A percentile compares a stretch with the other conserved stretches of the same genome.
These are phyloP conservation scores for Cucurbita maxima DNA, from an alignment of 306 rosid species.

Conservation along the genomic window DNA sequence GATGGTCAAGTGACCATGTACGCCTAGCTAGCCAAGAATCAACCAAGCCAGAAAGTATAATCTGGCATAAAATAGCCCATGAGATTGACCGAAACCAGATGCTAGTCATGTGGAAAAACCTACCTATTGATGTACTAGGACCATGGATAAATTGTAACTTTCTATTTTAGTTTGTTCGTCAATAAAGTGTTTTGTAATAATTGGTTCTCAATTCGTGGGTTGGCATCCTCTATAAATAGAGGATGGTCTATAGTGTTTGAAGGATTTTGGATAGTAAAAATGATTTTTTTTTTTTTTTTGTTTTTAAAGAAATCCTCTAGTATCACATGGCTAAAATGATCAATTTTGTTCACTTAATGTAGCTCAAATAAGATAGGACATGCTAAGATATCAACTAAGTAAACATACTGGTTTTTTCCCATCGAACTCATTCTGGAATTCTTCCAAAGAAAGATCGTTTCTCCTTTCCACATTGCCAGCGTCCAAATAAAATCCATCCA, in stretches of 20 bases:
- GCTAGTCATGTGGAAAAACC: neutral
- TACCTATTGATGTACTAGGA: neutral
- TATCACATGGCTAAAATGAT: neutral
- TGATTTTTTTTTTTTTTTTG: neutral
- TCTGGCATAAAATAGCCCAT: constrained; percentile 31
- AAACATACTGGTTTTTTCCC: constrained; percentile 70
- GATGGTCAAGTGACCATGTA: constrained; percentile 68
- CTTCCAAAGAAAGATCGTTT: constrained; percentile 33
- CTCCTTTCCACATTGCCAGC: constrained; percentile 67
- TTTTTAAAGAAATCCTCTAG: neutral
- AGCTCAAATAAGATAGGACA: neutral
- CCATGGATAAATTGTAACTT: neutral
- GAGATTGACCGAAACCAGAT: constrained; percentile 3
- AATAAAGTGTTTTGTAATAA: neutral
- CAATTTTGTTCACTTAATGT: neutral
- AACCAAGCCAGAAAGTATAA: constrained; percentile 60
- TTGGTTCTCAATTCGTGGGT: neutral
- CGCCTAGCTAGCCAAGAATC: constrained; percentile 82
- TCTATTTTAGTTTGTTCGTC: neutral
- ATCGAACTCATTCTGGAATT: constrained; percentile 44
- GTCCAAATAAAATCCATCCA: constrained; percentile 53
- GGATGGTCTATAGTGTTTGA: neutral
- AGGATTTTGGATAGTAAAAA: neutral
- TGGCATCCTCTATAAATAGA: neutral
- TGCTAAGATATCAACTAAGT: neutral